Percentiles rank a stretch among this genome's conserved stretches.
phyloP scores from a whole-genome alignment of 768 basidiomycete species.

The Serendipita sp. region DNA sequence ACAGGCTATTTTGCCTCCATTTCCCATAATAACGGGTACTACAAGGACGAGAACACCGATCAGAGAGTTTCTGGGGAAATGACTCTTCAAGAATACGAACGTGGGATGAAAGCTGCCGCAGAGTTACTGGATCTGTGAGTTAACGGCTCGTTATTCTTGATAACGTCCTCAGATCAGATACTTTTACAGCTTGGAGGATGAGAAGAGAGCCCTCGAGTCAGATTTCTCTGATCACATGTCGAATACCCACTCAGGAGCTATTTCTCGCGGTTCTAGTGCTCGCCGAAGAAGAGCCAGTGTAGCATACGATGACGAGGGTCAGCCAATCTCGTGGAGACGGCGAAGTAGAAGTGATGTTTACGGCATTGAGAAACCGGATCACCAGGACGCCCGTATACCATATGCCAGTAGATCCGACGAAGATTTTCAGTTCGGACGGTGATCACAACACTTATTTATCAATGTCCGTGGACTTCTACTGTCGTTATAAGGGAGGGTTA shows the following conservation, averaged over 20 bases:
- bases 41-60: too few species aligned
- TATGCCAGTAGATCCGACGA: too few species aligned
- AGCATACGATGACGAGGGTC: background rate
- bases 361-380: background rate
- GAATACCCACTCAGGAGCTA: background rate
- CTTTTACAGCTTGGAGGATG: background rate
- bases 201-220: background rate
- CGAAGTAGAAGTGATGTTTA: background rate
- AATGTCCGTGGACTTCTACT: too few species aligned
- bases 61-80: constrained; percentile 25
- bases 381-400: background rate
- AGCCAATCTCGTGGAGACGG: background rate
- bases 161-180: background rate
- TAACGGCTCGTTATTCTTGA: background rate
- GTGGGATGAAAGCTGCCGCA: constrained; percentile 43
- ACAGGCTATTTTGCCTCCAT: constrained; percentile 18
- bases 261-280: background rate
- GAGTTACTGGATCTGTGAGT: constrained; percentile 47
- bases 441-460: too few species aligned
- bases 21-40: background rate
- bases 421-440: too few species aligned
- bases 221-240: background rate
- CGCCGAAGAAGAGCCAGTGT: background rate
- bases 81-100: constrained; percentile 47
- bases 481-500: too few species aligned